These are phyloP conservation scores for Coniochaeta pulveracea DNA, from an alignment of 2,329 filamentous ascomycete species.

Conservation along the genomic window DNA sequence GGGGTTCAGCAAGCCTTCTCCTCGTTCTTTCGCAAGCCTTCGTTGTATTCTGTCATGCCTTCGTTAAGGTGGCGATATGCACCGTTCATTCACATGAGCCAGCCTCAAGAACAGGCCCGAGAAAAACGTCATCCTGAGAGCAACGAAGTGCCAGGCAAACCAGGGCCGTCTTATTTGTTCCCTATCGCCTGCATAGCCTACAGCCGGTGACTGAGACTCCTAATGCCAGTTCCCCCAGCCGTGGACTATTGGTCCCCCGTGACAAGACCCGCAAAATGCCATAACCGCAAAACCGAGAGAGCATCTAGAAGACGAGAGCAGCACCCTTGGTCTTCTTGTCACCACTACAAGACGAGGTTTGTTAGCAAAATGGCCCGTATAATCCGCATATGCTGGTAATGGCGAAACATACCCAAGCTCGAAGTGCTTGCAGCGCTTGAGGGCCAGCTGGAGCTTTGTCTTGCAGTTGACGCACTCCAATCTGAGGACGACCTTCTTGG, in stretches of 20 bases:
- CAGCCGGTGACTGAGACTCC: conserved; percentile 3
- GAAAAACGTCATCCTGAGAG: neutral
- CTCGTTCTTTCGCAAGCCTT: too few species aligned
- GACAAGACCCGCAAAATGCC: conserved; percentile 1
- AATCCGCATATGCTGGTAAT: too few species aligned
- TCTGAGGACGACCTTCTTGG: conserved; percentile 99
- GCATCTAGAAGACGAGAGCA: conserved; percentile 90
- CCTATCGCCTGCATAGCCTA: conserved; percentile 2
- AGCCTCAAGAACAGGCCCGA: too few species aligned
- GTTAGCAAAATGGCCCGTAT: too few species aligned
- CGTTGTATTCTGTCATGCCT: too few species aligned
- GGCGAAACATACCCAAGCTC: conserved; percentile 78
- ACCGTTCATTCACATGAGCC: neutral
- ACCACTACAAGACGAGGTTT: conserved; percentile 57
- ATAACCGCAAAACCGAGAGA: conserved; percentile 1
- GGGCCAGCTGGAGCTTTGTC: conserved; percentile 91
- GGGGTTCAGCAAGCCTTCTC: too few species aligned
- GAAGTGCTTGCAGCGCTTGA: conserved; percentile 99
- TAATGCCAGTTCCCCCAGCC: conserved; percentile 4
- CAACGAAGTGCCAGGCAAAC: neutral
- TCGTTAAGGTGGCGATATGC: neutral
- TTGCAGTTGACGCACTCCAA: conserved; percentile 97
- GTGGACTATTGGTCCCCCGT: neutral
- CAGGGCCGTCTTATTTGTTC: conserved; percentile 1
- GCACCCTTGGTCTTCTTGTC: conserved; percentile 99